Evolutionary conservation across 306 rosid species (phyloP), one percentile per base, ranked within the genome.

Genomic region (Quercus mongolica): DNA sequence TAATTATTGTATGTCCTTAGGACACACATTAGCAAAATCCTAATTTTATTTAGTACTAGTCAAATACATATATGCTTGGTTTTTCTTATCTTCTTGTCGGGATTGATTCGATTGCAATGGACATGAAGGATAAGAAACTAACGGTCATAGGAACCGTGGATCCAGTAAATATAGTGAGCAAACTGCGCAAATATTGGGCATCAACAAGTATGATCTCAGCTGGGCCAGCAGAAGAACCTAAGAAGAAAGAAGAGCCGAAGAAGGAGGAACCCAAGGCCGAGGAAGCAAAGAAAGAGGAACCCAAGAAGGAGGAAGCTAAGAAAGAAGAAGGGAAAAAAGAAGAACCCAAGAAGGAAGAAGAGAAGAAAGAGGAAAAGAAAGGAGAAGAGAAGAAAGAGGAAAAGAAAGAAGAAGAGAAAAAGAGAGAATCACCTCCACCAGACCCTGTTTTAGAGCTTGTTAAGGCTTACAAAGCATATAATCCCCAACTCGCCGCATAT

Each of bases 101-200:
- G 55, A 95, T 95, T 75, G 98, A 95, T 87, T 91, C 90, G 3
- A 91, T 95, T 35, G 69, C 98, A 35, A 90, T 95, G 96, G 86
- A 95, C 64, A 93, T 95, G 99, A 95, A 91, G 79, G 96, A 86
- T 80, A 87, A 77, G 93, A 90, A 89, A 63, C 76, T 95, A 52
- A 95, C 99, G 21, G 97, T 93, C 84, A 83, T 95, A 20, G 99
- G 99, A 62, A 83, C 86, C 0, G 94, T 93, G 5, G 99, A 95
- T 87, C 99, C 99, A 1, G 79, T 91, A n/a, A 79, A 44, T 76
- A 85, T 93, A 63, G 99, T 91, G 71, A 90, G 93, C 87, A 95
- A 93, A 77, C 82, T 95, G 82, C 81, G 99, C 14, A 95, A 93
- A 56, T 83, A 86, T 46, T 95, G 98, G 98, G 74, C 74, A 14